Evolutionary conservation across 1,284 basidiomycete species (phyloP), one percentile per base, ranked within the genome.

Genomic region (Omphalotus olearius): DNA sequence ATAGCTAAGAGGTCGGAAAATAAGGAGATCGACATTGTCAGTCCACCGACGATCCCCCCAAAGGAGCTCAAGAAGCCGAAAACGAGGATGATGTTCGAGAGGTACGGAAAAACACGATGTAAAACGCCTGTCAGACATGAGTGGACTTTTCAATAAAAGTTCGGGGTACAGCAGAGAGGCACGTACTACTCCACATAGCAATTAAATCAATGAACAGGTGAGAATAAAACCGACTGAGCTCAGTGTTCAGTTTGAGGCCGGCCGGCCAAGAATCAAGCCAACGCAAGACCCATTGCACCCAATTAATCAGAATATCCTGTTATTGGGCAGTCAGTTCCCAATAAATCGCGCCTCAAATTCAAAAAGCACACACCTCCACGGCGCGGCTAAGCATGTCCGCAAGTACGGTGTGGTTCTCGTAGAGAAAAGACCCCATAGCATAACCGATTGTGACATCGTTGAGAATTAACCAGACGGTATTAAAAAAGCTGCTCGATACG

Each of bases 201-300:
- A 90, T 78, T 4, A 86, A 57, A 20, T 78, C 76, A 1, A 83
- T 73, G 51, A 95, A 86, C 0, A 80, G 75, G 53, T 84, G 78
- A 30, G 85, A 83, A 60, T 93, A 90, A 62, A 96, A 91, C 16
- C 77, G 72, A 59, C 92, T 91, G 14, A 98, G 78, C 59, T 98
- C 92, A 0, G 92, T 93, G 64, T 99, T 99, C 53, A 99, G 83
- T 69, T 99, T 99, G 40, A 99, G 70, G 1, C 97, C 96, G 0
- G 88, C 92, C 0, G 96, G 96, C 95, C 97, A 99, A 52, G 88
- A 83, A 64, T 96, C 89, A 3, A 99, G 76, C 95, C 95, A 98
- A 1, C 75, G 59, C 1, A 97, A 72, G 0, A 78, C 73, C 16
- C 70, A 70, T 42, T 76, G 74, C n/a, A 87, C 64, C 49, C 74